Percentiles rank a stretch among this genome's conserved stretches.
These are phyloP conservation scores for Moricandia moricandioides DNA, from an alignment of 345 rosid species.

Conservation along the genomic window DNA sequence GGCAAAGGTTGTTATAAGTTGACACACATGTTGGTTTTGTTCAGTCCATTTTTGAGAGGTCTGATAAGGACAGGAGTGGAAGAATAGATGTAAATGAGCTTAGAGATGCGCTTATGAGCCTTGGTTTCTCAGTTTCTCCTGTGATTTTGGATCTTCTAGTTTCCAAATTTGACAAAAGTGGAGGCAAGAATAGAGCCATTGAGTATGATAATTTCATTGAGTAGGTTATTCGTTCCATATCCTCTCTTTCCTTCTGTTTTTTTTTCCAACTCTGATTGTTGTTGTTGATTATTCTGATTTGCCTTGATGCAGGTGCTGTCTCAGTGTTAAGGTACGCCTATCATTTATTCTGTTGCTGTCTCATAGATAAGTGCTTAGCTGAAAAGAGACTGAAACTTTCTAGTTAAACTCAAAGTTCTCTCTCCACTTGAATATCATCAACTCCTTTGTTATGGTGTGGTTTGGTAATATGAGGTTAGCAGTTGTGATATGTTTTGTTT, in stretches of 20 bases:
- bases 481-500: background rate
- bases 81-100: conserved; percentile 76
- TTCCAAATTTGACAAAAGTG: conserved; percentile 78
- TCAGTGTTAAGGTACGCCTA: conserved; percentile 77
- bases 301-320: conserved; percentile 73
- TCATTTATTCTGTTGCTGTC: background rate
- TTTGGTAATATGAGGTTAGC: background rate
- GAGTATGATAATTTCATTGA: conserved; percentile 97
- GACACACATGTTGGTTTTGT: conserved; percentile 6
- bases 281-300: background rate
- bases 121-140: conserved; percentile 74
- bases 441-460: background rate
- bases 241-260: background rate
- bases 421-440: background rate
- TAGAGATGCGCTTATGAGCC: conserved; percentile 70
- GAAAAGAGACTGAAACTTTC: background rate
- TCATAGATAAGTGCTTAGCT: background rate
- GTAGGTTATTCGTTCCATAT: conserved; percentile 37
- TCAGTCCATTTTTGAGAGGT: conserved; percentile 76
- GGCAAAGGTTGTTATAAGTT: background rate
- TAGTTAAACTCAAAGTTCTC: background rate
- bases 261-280: background rate
- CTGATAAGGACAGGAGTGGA: conserved; percentile 86
- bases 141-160: conserved; percentile 69
- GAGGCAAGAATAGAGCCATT: conserved; percentile 66